These are phyloP conservation scores for Zizania palustris DNA, from an alignment of 202 grass and related monocot species.

Conservation along the genomic window DNA sequence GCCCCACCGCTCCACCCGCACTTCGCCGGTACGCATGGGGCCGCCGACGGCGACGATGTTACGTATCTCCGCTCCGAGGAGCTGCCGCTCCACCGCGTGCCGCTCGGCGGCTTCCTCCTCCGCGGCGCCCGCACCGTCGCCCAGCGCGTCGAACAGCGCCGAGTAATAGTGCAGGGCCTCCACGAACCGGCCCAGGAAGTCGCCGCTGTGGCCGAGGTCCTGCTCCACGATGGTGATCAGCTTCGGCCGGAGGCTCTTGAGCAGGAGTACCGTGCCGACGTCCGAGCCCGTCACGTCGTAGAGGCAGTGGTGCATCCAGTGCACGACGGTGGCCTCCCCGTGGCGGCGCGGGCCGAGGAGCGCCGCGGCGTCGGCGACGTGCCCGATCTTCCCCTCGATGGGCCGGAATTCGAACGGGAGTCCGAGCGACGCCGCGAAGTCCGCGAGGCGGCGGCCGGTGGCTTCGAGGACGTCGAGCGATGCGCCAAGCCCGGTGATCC, in stretches of 20 bases:
- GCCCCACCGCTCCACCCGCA: constrained; percentile 74
- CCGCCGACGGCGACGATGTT: constrained; percentile 91
- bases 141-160: constrained; percentile 85
- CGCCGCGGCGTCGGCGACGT: constrained; percentile 44
- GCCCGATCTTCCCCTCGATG: constrained; percentile 79
- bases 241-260: constrained; percentile 62
- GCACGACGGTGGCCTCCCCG: constrained; percentile 67
- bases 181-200: constrained; percentile 84
- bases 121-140: constrained; percentile 52
- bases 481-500: constrained; percentile 74
- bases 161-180: constrained; percentile 97
- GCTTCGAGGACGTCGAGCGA: constrained; percentile 80
- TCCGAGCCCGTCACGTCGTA: constrained; percentile 95
- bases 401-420: constrained; percentile 76
- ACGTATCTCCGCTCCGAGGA: constrained; percentile 83
- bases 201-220: constrained; percentile 68
- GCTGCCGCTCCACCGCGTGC: constrained; percentile 71
- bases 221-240: constrained; percentile 92
- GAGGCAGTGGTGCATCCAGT: constrained; percentile 96
- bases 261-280: constrained; percentile 52
- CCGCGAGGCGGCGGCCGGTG: constrained; percentile 75
- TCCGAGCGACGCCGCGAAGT: constrained; percentile 65
- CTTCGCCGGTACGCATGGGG: constrained; percentile 75
- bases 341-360: constrained; percentile 50
- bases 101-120: constrained; percentile 50